Percentiles rank a stretch among this genome's conserved stretches.
These are phyloP conservation scores for Phytophthora idaei DNA, from an alignment of 352 stramenopile species.

Conservation along the genomic window DNA sequence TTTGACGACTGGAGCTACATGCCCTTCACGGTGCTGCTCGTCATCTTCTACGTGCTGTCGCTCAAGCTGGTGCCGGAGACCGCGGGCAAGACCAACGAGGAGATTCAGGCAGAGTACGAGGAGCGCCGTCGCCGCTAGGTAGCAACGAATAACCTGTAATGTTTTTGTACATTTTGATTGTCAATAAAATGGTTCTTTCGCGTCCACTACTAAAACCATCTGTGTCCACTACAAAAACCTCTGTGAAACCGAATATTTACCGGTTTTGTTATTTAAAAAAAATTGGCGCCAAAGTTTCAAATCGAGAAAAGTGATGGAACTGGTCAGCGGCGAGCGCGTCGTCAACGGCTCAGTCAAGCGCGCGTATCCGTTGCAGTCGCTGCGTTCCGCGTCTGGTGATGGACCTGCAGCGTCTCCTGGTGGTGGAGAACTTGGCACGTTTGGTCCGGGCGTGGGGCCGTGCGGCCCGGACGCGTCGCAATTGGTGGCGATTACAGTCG, in stretches of 20 bases:
- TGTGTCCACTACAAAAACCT: not conserved
- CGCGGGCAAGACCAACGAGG: slow-evolving; percentile 54
- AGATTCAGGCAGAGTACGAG: slow-evolving; percentile 57
- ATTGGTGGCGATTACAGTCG: slow-evolving; percentile 56
- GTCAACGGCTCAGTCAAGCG: slow-evolving; percentile 57
- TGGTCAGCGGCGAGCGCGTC: slow-evolving; percentile 23
- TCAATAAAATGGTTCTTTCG: no score
- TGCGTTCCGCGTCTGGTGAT: slow-evolving; percentile 14
- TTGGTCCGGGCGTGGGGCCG: slow-evolving; percentile 63
- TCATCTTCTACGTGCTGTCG: slow-evolving; percentile 32
- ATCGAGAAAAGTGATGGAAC: slow-evolving; percentile 20
- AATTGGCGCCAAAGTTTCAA: not conserved
- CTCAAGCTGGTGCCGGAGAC: slow-evolving; percentile 42
- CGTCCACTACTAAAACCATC: no score
- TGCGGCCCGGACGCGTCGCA: slow-evolving; percentile 57
- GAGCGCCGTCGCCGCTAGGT: slow-evolving; percentile 23
- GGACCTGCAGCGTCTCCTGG: not conserved
- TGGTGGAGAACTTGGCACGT: slow-evolving; percentile 34
- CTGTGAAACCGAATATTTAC: not conserved
- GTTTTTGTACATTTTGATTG: not conserved
- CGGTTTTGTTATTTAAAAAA: no score
- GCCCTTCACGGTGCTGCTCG: slow-evolving; percentile 40
- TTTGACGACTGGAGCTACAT: not conserved
- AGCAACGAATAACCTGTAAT: no score
- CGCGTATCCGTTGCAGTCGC: slow-evolving; percentile 62